Base-by-base conservation (phyloP, 2,329 filamentous ascomycete species). In the Pseudocercospora ulei region DNA sequence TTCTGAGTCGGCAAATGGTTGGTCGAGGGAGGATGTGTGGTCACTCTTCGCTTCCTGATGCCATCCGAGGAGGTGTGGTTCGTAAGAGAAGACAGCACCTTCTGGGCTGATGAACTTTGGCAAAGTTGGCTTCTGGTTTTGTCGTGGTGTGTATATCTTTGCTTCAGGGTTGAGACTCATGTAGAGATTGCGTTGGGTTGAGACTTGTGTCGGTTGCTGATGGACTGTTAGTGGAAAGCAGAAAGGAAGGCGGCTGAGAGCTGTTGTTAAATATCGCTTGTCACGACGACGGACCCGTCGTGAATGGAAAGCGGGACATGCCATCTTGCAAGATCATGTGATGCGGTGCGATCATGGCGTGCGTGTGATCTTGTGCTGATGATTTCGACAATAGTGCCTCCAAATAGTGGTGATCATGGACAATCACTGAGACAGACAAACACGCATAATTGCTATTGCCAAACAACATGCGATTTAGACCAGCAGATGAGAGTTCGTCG, bases 1-100 rank as follows among this genome's bases (percentile, higher is more conserved):
- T 19, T 49, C 41, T 7, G 35, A 30, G 9, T 12, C 14, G n/a
- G 42, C 18, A 7, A 24, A 20, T 17, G 8, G 22, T 23, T 24
- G 24, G n/a, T 26, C 5, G 24, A 26, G 4, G n/a, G 24, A 11
- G n/a, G 8, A 5, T 4, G 24, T n/a, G 24, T 26, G 4, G 24
- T 30, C 27, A 16, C 9, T 30, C 11, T 6, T 8, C 12, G 5
- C 16, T 8, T 13, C 12, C 28, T 13, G 9, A n/a, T 30, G 5
- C n/a, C n/a, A n/a, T 16, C 30, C 30, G 18, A 33, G 30, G n/a
- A 33, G 30, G 9, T 6, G 18, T 9, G 30, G 18, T 19, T 33
- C 30, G 18, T 33, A 33, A 20, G 18, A 12, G 11, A 33, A 33
- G 11, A 20, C n/a, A 7, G 14, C 19, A 11, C 30, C 30, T 22